phyloP scores from a whole-genome alignment of 73 alveolate species.

The Paramecium sonneborni region DNA sequence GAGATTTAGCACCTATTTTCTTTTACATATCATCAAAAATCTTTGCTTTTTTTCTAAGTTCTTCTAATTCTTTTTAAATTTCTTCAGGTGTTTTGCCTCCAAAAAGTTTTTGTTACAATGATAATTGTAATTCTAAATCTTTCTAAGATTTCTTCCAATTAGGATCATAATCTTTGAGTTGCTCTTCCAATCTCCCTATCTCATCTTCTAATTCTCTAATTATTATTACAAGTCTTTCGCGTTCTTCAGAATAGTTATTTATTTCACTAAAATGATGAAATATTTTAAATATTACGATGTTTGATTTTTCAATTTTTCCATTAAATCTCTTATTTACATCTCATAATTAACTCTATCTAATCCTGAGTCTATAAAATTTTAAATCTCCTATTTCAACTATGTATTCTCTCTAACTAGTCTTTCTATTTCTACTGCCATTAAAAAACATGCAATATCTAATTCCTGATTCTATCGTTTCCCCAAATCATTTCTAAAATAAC shows the following conservation, averaged over 20 bases:
- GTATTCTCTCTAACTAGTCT: conserved; percentile 15
- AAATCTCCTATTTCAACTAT: neutral
- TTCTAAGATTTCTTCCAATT: conserved; percentile 19
- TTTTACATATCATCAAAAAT: neutral
- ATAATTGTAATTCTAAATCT: conserved; percentile 3
- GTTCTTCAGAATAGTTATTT: neutral
- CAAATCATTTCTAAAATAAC: neutral
- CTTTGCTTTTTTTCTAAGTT: neutral
- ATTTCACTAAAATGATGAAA: neutral
- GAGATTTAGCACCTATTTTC: neutral
- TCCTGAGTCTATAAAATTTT: conserved; percentile 20
- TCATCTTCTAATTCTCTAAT: conserved; percentile 21
- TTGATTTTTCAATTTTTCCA: neutral
- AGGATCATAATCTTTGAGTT: conserved; percentile 35
- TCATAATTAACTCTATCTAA: neutral
- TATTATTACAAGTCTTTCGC: neutral
- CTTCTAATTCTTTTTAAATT: neutral
- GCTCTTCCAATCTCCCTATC: neutral
- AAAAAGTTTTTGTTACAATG: neutral
- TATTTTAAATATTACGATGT: neutral
- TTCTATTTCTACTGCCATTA: conserved; percentile 43
- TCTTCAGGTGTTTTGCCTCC: neutral
- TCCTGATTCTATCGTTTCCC: neutral
- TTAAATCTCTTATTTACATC: neutral
- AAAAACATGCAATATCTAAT: conserved; percentile 36